Base-by-base conservation (phyloP, 495 filamentous ascomycete species). In the Podospora pseudocomata region DNA sequence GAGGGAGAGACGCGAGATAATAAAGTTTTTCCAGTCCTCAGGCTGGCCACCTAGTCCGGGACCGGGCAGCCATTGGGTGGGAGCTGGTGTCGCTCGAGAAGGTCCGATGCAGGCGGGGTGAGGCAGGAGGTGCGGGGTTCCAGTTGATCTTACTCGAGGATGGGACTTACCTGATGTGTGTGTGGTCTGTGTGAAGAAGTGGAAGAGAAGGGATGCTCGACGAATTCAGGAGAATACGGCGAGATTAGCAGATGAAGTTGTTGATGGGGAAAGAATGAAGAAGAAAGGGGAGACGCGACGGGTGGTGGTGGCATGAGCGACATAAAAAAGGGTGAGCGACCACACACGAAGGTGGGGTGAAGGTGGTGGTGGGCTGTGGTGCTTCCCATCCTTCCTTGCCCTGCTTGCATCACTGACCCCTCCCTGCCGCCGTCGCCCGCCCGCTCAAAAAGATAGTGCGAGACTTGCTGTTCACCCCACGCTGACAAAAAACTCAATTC, bases 281-380 rank as follows among this genome's bases (percentile, higher is more conserved):
- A 55, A 64, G 64, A 63, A 44, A 68, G 67, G 64, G 44, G 32
- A 54, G 49, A 56, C 16, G 65, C 49, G 27, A 23, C 23, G 30
- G 4, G 30, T 32, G 30, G 30, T 32, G 72, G 74, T 76, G 74
- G 77, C 74, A 76, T 74, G 76, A 75, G 75, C 74, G 71, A 75
- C 68, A 79, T 74, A 75, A 78, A 75, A 75, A 74, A 64, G 71
- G 71, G 71, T 70, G 72, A 68, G 73, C 67, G 44, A 7, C 4
- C 30, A 5, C 62, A 63, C 60, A 32, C 34, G 34, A 67, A 70
- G 72, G 74, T 76, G 75, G 75, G 73, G 73, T 77, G 74, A 23
- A 32, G 1, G 23, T 23, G 23, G 20, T 23, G 20, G 23, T 23
- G 23, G 23, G 23, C 23, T 23, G 23, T 71, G 30, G 23, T 65